Percentiles rank a stretch among this genome's conserved stretches.
phyloP scores from a whole-genome alignment of 2,329 filamentous ascomycete species.

The Cercospora berteroae region DNA sequence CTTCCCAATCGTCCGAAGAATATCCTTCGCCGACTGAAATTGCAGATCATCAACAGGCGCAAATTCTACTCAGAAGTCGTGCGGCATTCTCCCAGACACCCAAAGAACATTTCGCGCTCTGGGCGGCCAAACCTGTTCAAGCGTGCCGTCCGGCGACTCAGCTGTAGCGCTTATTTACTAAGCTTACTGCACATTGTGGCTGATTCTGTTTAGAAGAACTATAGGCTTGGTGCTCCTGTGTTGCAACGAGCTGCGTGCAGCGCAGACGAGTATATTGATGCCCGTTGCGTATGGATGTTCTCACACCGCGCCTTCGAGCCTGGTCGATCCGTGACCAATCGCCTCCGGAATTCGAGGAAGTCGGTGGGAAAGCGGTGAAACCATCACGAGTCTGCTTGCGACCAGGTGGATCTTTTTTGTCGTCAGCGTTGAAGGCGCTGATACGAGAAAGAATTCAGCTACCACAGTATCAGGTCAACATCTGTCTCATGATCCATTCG shows the following conservation, averaged over 20 bases:
- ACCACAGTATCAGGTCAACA: not conserved
- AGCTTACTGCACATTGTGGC: not conserved
- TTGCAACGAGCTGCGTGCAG: not conserved
- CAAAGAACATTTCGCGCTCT: not conserved
- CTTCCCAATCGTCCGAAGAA: not conserved
- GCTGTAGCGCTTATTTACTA: not conserved
- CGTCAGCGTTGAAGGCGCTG: not conserved
- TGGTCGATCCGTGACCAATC: not conserved
- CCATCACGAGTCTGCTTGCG: not conserved
- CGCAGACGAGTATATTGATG: not conserved
- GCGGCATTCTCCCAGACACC: not conserved
- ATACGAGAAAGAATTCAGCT: not conserved
- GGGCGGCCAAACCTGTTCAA: not conserved
- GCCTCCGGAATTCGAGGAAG: not conserved
- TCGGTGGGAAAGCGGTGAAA: not conserved
- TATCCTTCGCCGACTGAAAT: not conserved
- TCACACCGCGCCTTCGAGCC: not conserved
- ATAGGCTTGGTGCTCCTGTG: not conserved
- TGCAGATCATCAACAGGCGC: not conserved
- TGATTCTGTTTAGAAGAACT: not conserved
- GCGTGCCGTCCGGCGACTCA: not conserved
- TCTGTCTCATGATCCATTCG: not conserved
- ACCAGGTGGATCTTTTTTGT: not conserved
- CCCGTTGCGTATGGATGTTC: not conserved
- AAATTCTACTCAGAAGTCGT: not conserved